Conservation (phyloP, 148 eudicot genomes). For the Fagopyrum esculentum region DNA sequence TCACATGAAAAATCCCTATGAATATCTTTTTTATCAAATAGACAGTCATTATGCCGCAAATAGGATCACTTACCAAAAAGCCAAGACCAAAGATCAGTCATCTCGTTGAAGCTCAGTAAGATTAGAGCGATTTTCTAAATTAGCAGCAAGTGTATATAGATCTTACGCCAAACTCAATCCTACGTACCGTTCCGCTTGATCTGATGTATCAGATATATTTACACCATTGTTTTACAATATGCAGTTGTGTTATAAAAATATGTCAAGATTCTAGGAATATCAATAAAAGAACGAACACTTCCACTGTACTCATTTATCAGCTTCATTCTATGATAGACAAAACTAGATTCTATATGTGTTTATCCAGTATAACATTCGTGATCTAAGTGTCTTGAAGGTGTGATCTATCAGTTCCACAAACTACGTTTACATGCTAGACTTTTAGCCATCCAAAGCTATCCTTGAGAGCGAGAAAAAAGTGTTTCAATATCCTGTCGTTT, state of each 20-base stretch:
- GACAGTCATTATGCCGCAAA: not conserved
- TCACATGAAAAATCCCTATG: not conserved
- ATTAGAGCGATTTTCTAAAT: not conserved
- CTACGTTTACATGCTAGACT: not conserved
- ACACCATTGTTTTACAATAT: not conserved
- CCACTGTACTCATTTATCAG: not conserved
- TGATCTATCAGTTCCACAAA: not conserved
- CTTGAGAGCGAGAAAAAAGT: not conserved
- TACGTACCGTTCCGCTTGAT: not conserved
- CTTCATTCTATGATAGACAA: not conserved
- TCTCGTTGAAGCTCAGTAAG: not conserved
- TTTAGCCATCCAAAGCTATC: not conserved
- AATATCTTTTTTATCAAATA: not conserved
- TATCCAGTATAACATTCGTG: not conserved
- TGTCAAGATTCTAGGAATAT: too few species aligned
- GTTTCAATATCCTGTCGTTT: not conserved
- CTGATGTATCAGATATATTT: not conserved
- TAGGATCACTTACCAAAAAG: not conserved
- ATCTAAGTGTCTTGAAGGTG: slow-evolving; percentile 1
- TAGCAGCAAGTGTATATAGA: not conserved
- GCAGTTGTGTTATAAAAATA: not conserved
- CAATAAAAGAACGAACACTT: not conserved
- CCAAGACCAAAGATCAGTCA: not conserved
- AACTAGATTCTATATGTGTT: not conserved
- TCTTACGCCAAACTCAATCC: not conserved